Percentiles rank a stretch among this genome's conserved stretches.
phyloP scores from a whole-genome alignment of 108 stramenopile genomes.

The Nitzschia inconspicua region DNA sequence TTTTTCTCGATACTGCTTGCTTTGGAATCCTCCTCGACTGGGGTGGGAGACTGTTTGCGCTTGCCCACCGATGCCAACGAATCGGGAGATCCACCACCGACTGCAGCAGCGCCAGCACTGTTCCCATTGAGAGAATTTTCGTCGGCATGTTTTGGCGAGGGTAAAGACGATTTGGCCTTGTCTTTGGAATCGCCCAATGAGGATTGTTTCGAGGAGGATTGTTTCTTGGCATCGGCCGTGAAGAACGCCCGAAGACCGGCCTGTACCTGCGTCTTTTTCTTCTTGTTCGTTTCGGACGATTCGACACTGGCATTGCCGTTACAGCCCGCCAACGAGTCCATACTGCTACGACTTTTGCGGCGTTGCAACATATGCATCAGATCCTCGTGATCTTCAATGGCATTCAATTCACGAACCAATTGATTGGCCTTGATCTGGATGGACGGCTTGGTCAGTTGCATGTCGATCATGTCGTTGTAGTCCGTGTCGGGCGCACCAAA shows the following conservation, averaged over 20 bases:
- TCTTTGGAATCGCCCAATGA: too few relatives aligned
- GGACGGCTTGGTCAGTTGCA: conserved; percentile 41
- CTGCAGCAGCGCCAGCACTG: background rate
- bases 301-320: background rate
- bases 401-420: conserved; percentile 64
- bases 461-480: background rate
- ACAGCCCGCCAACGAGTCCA: conserved; percentile 16
- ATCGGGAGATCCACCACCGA: background rate
- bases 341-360: conserved; percentile 12
- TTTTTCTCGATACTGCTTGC: too few relatives aligned
- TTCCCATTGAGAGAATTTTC: conserved; percentile 1
- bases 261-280: conserved; percentile 9
- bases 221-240: too few relatives aligned
- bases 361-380: conserved; percentile 31
- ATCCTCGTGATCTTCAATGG: conserved; percentile 50
- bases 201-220: too few relatives aligned
- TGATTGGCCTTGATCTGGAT: conserved; percentile 62
- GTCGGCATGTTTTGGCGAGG: too few relatives aligned
- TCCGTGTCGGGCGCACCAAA: conserved; percentile 15
- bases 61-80: background rate
- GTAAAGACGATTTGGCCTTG: too few relatives aligned
- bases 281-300: background rate
- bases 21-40: conserved; percentile 1
- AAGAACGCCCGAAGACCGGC: conserved; percentile 32
- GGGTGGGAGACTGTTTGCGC: background rate